These are phyloP conservation scores for Scutellaria barbata DNA, from an alignment of 257 asterid species.

Conservation along the genomic window DNA sequence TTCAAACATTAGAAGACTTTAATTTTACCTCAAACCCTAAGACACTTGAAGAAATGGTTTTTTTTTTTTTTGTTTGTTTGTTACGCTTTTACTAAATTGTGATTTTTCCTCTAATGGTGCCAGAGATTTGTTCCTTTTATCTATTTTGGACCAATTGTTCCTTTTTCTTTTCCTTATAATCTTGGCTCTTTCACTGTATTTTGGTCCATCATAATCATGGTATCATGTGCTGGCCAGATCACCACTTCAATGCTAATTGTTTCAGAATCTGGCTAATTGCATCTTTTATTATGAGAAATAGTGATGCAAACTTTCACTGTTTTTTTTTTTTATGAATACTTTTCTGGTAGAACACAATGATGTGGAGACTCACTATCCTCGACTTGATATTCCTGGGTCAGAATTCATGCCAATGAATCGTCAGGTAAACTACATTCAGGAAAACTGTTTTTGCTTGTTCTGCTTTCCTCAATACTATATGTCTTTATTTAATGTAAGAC, in stretches of 20 bases:
- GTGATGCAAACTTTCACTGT: slow-evolving; percentile 1
- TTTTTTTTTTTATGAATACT: neutral
- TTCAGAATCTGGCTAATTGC: slow-evolving; percentile 10
- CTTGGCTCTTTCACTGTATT: slow-evolving; percentile 12
- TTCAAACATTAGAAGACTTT: slow-evolving; percentile 21
- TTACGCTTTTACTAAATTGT: slow-evolving; percentile 21
- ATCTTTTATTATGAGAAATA: neutral
- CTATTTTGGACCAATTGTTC: neutral
- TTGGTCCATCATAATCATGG: neutral
- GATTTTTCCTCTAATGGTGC: slow-evolving; percentile 23
- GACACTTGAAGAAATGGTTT: too few species aligned
- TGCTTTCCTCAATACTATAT: neutral
- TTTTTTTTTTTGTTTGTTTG: neutral
- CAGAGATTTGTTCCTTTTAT: neutral
- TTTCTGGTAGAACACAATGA: slow-evolving; percentile 64
- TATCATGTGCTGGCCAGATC: slow-evolving; percentile 26
- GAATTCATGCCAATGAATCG: slow-evolving; percentile 63
- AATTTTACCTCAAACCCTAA: neutral
- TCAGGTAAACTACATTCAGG: slow-evolving; percentile 53
- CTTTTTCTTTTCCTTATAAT: slow-evolving; percentile 19
- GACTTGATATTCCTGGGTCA: slow-evolving; percentile 70
- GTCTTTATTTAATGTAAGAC: slow-evolving; percentile 13
- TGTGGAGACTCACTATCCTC: slow-evolving; percentile 81
- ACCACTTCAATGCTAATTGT: slow-evolving; percentile 22
- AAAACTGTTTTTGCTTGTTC: slow-evolving; percentile 5